A percentile compares a stretch with the other conserved stretches of the same genome.
phyloP scores from a whole-genome alignment of 345 rosid species.

The Melastoma malabathricum region DNA sequence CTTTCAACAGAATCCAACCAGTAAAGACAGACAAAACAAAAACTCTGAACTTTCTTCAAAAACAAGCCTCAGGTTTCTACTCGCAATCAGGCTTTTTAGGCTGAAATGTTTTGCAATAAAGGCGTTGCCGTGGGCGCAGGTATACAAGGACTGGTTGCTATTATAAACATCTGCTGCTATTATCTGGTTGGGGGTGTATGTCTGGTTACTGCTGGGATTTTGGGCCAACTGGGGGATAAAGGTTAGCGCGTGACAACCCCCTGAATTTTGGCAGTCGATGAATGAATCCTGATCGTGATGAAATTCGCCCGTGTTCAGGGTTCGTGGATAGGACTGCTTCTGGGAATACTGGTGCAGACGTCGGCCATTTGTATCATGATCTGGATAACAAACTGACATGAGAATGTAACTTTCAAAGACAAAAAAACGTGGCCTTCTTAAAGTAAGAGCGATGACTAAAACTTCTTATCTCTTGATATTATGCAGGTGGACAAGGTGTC shows the following conservation, averaged over 20 bases:
- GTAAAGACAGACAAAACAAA: slow-evolving; percentile 30
- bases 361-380: slow-evolving; percentile 11
- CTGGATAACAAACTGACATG: slow-evolving; percentile 17
- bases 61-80: neutral
- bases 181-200: slow-evolving; percentile 37
- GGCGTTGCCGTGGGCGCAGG: slow-evolving; percentile 47
- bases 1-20: slow-evolving; percentile 51
- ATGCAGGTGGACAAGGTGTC: slow-evolving; percentile 4
- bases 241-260: slow-evolving; percentile 10
- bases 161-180: slow-evolving; percentile 35
- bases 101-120: slow-evolving; percentile 3
- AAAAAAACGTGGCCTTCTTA: neutral
- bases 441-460: neutral
- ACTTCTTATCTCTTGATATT: neutral
- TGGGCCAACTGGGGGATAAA: slow-evolving; percentile 15
- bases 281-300: neutral
- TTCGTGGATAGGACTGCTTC: slow-evolving; percentile 12
- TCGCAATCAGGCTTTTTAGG: neutral
- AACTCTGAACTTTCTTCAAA: too few species aligned
- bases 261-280: neutral
- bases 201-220: slow-evolving; percentile 23
- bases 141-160: slow-evolving; percentile 25
- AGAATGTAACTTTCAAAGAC: slow-evolving; percentile 9
- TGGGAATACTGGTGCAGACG: slow-evolving; percentile 10
- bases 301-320: slow-evolving; percentile 7